These are phyloP conservation scores for Francoa sonchifolia DNA, from an alignment of 441 rosid genomes.

Conservation along the genomic window DNA sequence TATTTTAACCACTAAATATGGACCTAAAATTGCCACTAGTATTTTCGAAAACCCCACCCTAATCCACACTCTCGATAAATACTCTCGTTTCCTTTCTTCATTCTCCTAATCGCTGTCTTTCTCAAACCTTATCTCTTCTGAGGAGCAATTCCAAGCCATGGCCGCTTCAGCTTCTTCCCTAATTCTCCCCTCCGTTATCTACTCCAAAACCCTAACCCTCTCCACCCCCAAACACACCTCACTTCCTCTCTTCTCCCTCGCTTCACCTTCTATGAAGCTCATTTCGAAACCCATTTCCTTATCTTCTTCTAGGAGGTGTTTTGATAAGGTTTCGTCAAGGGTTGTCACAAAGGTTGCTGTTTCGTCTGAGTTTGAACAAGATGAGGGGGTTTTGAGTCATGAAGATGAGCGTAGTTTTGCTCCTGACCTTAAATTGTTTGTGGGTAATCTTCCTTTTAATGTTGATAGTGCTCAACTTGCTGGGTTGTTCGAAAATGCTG, in stretches of 20 bases:
- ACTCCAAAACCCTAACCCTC: slow-evolving; percentile 35
- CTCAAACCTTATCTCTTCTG: slow-evolving; percentile 24
- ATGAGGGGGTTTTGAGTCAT: slow-evolving; percentile 42
- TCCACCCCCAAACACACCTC: slow-evolving; percentile 27
- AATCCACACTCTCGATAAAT: no score
- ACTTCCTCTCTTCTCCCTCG: slow-evolving; percentile 18
- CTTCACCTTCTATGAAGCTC: slow-evolving; percentile 26
- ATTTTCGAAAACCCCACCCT: no score
- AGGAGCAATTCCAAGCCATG: slow-evolving; percentile 33
- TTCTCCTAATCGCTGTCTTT: no score
- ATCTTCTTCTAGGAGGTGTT: slow-evolving; percentile 17
- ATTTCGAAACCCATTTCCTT: slow-evolving; percentile 20
- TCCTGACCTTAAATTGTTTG: slow-evolving; percentile 68
- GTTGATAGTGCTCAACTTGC: slow-evolving; percentile 91
- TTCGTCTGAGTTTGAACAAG: slow-evolving; percentile 55
- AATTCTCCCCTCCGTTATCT: slow-evolving; percentile 35
- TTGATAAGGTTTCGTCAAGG: slow-evolving; percentile 20
- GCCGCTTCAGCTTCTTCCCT: slow-evolving; percentile 56
- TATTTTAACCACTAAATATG: no score
- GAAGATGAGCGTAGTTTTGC: slow-evolving; percentile 35
- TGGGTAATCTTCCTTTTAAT: slow-evolving; percentile 82
- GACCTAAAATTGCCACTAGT: no score
- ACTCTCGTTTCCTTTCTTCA: no score
- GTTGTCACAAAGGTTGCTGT: slow-evolving; percentile 45
- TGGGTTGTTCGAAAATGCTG: slow-evolving; percentile 58